phyloP scores from a whole-genome alignment of 768 basidiomycete species.

The Tulasnella sp. region DNA sequence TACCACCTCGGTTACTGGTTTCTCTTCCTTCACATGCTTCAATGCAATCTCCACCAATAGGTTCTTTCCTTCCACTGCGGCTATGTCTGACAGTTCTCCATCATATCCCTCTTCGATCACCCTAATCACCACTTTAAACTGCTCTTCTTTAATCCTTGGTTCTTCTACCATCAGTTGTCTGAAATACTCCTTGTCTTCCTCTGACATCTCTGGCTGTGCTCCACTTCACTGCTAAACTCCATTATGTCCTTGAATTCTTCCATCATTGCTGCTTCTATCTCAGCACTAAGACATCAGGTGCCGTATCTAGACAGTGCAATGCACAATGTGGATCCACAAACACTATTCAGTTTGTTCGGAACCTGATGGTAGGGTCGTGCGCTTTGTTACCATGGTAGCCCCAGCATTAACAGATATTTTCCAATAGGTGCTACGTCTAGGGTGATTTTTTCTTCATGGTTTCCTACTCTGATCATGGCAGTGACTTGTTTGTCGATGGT shows the following conservation, averaged over 20 bases:
- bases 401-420: background rate
- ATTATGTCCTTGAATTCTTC: too few species aligned
- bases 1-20: background rate
- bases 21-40: background rate
- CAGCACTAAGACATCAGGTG: background rate
- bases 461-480: background rate
- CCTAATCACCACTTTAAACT: too few species aligned
- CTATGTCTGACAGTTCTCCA: too few species aligned
- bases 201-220: too few species aligned
- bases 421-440: background rate
- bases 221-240: too few species aligned
- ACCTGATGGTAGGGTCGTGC: background rate
- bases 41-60: too few species aligned
- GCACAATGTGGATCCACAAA: background rate
- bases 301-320: background rate
- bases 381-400: background rate
- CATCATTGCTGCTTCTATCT: background rate
- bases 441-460: background rate
- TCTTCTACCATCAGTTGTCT: too few species aligned
- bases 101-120: too few species aligned
- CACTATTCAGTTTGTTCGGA: background rate
- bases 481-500: background rate
- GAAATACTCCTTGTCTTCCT: too few species aligned
- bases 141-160: too few species aligned
- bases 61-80: too few species aligned